Evolutionary conservation across 2,329 filamentous ascomycete species (phyloP).

Genomic region (Xylariaceae sp.): DNA sequence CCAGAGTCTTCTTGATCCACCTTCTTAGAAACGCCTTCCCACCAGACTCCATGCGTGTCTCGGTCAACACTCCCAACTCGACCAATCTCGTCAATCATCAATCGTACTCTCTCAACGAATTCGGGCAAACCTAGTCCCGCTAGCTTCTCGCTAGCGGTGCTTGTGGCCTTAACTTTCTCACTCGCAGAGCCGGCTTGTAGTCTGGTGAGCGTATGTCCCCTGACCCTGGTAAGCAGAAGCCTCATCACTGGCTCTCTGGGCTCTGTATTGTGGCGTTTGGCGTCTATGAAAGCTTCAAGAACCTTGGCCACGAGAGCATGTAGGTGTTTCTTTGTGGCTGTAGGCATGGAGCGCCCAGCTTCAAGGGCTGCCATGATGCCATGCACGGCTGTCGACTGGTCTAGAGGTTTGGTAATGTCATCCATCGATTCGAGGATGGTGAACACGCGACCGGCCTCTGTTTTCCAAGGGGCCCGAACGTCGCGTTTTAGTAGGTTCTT

Average conservation of each 20-base stretch:
- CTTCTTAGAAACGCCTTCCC: slow-evolving; percentile 69
- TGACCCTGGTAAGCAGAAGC: slow-evolving; percentile 71
- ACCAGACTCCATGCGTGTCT: slow-evolving; percentile 72
- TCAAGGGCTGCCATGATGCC: slow-evolving; percentile 69
- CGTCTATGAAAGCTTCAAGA: slow-evolving; percentile 57
- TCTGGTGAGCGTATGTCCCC: slow-evolving; percentile 69
- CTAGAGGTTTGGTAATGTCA: slow-evolving; percentile 52
- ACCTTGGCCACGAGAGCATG: slow-evolving; percentile 65
- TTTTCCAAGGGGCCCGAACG: slow-evolving; percentile 78
- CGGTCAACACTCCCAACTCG: slow-evolving; percentile 72
- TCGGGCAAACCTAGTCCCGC: slow-evolving; percentile 74
- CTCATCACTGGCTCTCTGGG: slow-evolving; percentile 66
- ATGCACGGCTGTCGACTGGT: slow-evolving; percentile 58
- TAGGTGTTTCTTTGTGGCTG: slow-evolving; percentile 65
- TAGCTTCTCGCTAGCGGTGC: slow-evolving; percentile 72
- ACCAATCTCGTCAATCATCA: slow-evolving; percentile 72
- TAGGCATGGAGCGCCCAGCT: slow-evolving; percentile 67
- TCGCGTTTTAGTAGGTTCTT: slow-evolving; percentile 86
- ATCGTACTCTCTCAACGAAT: slow-evolving; percentile 72
- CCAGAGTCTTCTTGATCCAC: slow-evolving; percentile 52
- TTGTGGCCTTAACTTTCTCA: slow-evolving; percentile 74
- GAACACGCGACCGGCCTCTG: slow-evolving; percentile 74
- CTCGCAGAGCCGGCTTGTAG: slow-evolving; percentile 70
- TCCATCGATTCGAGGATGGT: slow-evolving; percentile 66
- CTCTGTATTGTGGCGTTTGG: slow-evolving; percentile 49